phyloP scores from a whole-genome alignment of 257 asterid genomes.

The Rauvolfia tetraphylla region DNA sequence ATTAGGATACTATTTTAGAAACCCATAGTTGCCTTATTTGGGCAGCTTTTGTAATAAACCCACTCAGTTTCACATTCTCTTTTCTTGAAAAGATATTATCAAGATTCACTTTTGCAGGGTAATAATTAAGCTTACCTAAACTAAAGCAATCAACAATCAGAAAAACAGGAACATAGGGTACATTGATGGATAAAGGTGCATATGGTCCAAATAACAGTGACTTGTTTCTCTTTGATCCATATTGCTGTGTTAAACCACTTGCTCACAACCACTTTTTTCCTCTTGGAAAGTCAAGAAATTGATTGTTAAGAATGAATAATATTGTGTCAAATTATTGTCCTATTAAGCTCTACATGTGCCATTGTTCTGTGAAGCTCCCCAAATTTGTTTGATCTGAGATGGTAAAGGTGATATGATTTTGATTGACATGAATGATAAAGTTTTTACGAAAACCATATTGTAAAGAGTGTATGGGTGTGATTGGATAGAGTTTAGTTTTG shows the following conservation, averaged over 20 bases:
- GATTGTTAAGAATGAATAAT: neutral
- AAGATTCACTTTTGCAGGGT: neutral
- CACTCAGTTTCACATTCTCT: neutral
- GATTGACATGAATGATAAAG: neutral
- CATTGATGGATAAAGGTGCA: neutral
- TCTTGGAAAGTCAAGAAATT: slow-evolving; percentile 1
- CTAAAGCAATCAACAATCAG: neutral
- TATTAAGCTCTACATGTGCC: neutral
- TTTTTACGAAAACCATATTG: neutral
- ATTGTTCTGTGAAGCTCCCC: neutral
- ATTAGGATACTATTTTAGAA: neutral
- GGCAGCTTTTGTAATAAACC: no score
- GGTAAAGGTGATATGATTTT: neutral
- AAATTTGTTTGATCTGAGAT: neutral
- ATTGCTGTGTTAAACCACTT: neutral
- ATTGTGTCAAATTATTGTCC: neutral
- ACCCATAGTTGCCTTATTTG: neutral
- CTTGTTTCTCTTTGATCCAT: neutral
- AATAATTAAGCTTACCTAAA: neutral
- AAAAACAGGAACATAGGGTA: neutral
- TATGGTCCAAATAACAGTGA: neutral
- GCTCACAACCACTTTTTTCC: neutral
- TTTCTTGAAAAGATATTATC: neutral
- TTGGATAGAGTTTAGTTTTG: no score
- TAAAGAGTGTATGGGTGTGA: neutral